Base-by-base conservation (phyloP, 2,329 filamentous ascomycete species). In the Elsinoe arachidis region DNA sequence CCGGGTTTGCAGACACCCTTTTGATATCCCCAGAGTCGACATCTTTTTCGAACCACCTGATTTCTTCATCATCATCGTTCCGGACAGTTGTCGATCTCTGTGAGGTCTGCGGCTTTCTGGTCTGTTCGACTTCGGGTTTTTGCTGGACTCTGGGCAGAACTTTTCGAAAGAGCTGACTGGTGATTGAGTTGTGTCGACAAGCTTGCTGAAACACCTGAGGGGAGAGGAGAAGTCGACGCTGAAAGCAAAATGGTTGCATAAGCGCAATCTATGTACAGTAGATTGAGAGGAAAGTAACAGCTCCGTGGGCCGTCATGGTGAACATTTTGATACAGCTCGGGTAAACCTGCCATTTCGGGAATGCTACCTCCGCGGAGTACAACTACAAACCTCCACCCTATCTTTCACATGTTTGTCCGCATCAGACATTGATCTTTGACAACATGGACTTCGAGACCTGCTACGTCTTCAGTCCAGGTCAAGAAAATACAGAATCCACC, bases 361-460 rank as follows among this genome's bases (percentile, higher is more conserved):
- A 30, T 30, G 26, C 26, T n/a, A 39, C 37, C 26, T 51, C 46
- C 26, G 46, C 46, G 46, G 46, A 51, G 12, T 21, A 34, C 10
- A 12, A 51, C 41, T 26, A 12, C 21, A 11, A 14, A 46, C 46
- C 14, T 15, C 15, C 26, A 5, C 3, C 46, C 30, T n/a, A 34
- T 35, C 23, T 26, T 15, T 10, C 44, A 30, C 46, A 35, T 26
- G 14, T 9, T 5, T 33, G n/a, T 30, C n/a, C 7, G 23, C 4
- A 55, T 23, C 21, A 5, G 4, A 55, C 23, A 19, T 43, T 23
- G 17, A 11, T 2, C 1, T 2, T 11, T 12, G 7, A 14, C n/a
- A 15, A 23, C 7, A 78, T 78, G 76, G 76, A 78, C 56, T 75
- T 77, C 61, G 69, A 77, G 59, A 74, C 73, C 59, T 75, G 74